Evolutionary conservation across 2,329 filamentous ascomycete genomes (phyloP).

Genomic region (Xylariaceae sp.): DNA sequence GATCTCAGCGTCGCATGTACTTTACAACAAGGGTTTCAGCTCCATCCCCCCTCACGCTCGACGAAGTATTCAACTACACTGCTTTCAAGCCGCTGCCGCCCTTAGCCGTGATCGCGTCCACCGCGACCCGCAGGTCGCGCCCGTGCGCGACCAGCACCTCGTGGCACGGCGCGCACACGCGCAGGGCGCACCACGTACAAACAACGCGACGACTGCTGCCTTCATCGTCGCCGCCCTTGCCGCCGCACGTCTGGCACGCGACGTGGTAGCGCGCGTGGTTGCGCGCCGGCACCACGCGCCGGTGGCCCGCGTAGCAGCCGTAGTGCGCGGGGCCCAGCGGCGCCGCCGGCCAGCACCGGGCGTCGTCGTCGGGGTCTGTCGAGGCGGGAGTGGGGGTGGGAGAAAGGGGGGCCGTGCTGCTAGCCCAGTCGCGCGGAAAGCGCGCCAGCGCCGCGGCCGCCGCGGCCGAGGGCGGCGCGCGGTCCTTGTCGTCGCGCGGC

Average conservation of each 20-base stretch:
- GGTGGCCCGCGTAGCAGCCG: slow-evolving; percentile 41
- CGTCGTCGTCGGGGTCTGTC: slow-evolving; percentile 2
- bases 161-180: slow-evolving; percentile 43
- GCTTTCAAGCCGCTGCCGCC: too few relatives aligned
- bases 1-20: too few relatives aligned
- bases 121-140: slow-evolving; percentile 34
- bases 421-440: slow-evolving; percentile 15
- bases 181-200: slow-evolving; percentile 43
- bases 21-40: too few relatives aligned
- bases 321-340: slow-evolving; percentile 34
- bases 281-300: slow-evolving; percentile 37
- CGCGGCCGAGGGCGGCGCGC: neutral
- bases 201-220: slow-evolving; percentile 39
- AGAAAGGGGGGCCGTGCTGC: too few relatives aligned
- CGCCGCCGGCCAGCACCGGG: slow-evolving; percentile 25
- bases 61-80: too few relatives aligned
- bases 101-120: slow-evolving; percentile 25
- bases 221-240: slow-evolving; percentile 33
- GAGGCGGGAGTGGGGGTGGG: too few relatives aligned
- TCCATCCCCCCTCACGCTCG: too few relatives aligned
- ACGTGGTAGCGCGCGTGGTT: slow-evolving; percentile 45
- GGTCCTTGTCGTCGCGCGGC: slow-evolving; percentile 3
- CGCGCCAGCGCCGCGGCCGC: slow-evolving; percentile 11
- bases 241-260: slow-evolving; percentile 45
- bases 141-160: slow-evolving; percentile 32